Percentiles rank a stretch among this genome's conserved stretches.
These are phyloP conservation scores for Candida maesae DNA, from an alignment of 805 yeast species.

Conservation along the genomic window DNA sequence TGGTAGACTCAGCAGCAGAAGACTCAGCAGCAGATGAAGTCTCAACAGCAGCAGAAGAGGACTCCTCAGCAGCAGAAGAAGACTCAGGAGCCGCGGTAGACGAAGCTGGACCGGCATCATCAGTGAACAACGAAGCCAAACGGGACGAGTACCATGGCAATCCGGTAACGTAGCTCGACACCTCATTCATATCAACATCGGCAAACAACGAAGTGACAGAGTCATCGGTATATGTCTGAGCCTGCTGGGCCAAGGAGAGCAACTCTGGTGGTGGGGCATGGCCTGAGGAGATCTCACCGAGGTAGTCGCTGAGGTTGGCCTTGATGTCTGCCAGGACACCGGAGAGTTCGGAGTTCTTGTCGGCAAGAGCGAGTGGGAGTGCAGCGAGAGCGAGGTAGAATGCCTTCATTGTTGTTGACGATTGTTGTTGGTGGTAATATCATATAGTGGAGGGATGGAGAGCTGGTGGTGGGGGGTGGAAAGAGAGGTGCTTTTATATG, in stretches of 20 bases:
- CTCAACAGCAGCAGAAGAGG: conserved; percentile 9
- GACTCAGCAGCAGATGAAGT: not conserved
- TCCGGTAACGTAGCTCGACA: conserved; percentile 26
- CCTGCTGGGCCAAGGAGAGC: conserved; percentile 25
- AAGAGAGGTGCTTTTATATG: too few relatives aligned
- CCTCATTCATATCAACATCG: conserved; percentile 25
- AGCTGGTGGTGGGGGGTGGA: not conserved
- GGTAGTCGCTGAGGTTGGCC: conserved; percentile 19
- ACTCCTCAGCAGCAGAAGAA: conserved; percentile 9
- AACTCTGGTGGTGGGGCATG: conserved; percentile 29
- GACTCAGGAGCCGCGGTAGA: too few relatives aligned
- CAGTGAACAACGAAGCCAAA: conserved; percentile 14
- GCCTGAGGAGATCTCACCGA: conserved; percentile 19
- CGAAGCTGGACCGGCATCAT: too few relatives aligned
- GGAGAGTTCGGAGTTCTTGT: conserved; percentile 8
- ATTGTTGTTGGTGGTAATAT: not conserved
- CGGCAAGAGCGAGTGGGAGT: conserved; percentile 8
- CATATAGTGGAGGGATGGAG: not conserved
- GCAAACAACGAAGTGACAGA: conserved; percentile 31
- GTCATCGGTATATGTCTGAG: conserved; percentile 32
- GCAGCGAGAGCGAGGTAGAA: conserved; percentile 11
- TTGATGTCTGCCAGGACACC: conserved; percentile 19
- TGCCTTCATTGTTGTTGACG: not conserved
- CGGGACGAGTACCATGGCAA: conserved; percentile 32
- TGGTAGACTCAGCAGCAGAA: not conserved